Conservation (phyloP, 2,329 filamentous ascomycete species). For the Orbilia oligospora region DNA sequence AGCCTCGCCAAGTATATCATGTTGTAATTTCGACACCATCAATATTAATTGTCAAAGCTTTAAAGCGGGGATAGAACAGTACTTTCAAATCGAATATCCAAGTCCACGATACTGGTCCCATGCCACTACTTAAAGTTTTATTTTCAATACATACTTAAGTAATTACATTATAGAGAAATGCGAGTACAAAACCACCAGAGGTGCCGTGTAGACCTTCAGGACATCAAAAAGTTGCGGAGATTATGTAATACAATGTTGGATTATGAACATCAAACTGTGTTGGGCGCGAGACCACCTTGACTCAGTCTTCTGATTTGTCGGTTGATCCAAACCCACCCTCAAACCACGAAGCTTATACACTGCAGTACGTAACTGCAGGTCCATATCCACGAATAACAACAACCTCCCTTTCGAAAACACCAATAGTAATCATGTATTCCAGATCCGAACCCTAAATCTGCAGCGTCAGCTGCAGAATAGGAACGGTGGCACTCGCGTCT, state of each 20-base stretch:
- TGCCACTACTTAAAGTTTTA: no score
- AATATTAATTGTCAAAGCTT: no score
- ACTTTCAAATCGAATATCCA: no score
- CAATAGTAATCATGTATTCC: slow-evolving; percentile 21
- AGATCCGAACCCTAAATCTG: slow-evolving; percentile 52
- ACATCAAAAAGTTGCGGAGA: neutral
- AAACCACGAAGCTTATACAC: slow-evolving; percentile 11
- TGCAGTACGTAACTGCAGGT: neutral
- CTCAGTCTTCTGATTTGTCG: slow-evolving; percentile 19
- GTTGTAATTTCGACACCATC: no score
- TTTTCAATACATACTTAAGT: no score
- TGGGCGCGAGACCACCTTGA: slow-evolving; percentile 27
- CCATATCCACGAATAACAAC: slow-evolving; percentile 5
- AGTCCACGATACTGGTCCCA: no score
- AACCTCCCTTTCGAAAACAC: neutral
- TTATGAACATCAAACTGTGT: slow-evolving; percentile 14
- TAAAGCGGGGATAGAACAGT: no score
- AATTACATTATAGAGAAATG: no score
- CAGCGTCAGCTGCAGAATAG: slow-evolving; percentile 57
- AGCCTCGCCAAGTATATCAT: neutral
- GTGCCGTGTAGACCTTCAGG: neutral
- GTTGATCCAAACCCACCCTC: slow-evolving; percentile 16
- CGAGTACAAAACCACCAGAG: neutral
- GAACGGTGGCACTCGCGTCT: slow-evolving; percentile 41
- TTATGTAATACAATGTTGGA: slow-evolving; percentile 33